Evolutionary conservation across 164 flowering plant species (phyloP).

Genomic region (Paratinospora sagittata): DNA sequence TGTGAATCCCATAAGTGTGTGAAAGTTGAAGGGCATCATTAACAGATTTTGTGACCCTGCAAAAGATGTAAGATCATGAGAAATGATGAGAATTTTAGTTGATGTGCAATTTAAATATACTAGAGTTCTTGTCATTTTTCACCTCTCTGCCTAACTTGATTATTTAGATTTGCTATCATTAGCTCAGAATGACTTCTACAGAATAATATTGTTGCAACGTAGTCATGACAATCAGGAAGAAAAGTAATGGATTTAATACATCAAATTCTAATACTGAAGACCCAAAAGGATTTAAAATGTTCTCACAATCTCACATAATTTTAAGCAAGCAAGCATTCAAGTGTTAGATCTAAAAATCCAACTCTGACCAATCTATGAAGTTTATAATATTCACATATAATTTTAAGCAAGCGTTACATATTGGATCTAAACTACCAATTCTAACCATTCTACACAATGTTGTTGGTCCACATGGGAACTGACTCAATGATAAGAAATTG

Average conservation of each 20-base stretch:
- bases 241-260: background rate
- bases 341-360: background rate
- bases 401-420: background rate
- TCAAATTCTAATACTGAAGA: background rate
- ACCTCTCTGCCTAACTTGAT: background rate
- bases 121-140: background rate
- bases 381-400: background rate
- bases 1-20: constrained; percentile 34
- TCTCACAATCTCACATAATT: background rate
- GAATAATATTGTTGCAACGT: no score
- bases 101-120: background rate
- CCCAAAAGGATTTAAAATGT: background rate
- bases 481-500: background rate
- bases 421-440: background rate
- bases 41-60: constrained; percentile 68
- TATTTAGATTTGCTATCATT: background rate
- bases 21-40: constrained; percentile 56
- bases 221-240: background rate
- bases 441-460: background rate
- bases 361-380: background rate
- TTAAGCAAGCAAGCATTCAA: background rate
- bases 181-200: background rate
- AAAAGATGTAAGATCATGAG: constrained; percentile 12
- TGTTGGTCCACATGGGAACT: background rate
- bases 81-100: background rate